Evolutionary conservation across 2,329 filamentous ascomycete species (phyloP).

Genomic region (Aureobasidium musti): DNA sequence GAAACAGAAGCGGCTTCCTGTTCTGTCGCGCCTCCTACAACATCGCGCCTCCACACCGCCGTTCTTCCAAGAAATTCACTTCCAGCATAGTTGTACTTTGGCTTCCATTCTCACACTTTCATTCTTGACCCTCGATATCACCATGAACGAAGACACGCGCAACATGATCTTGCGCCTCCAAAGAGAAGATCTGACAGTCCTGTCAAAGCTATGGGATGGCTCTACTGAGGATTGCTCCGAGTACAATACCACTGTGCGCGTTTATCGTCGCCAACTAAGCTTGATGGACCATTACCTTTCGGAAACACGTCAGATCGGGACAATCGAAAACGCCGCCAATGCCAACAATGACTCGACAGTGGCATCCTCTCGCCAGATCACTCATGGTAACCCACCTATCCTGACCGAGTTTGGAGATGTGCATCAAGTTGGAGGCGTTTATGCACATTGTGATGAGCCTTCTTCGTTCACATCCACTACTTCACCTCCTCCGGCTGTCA

Average conservation of each 20-base stretch:
- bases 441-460: background rate
- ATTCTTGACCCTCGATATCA: background rate
- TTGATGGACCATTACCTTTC: background rate
- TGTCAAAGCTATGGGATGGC: background rate
- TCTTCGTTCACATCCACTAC: background rate
- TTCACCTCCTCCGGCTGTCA: background rate
- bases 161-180: background rate
- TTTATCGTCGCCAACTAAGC: background rate
- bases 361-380: background rate
- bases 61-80: background rate
- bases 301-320: background rate
- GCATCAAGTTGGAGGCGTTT: background rate
- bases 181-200: background rate
- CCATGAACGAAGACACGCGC: slow-evolving; percentile 1
- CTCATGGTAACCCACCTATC: background rate
- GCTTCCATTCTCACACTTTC: background rate
- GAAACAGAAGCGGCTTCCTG: background rate
- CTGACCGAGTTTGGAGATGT: background rate
- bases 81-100: background rate
- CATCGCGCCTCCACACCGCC: background rate
- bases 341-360: background rate
- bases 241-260: background rate
- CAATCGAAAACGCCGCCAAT: background rate
- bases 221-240: background rate
- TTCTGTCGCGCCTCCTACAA: background rate